Conservation (phyloP, 257 asterid species). For the Salvia splendens region DNA sequence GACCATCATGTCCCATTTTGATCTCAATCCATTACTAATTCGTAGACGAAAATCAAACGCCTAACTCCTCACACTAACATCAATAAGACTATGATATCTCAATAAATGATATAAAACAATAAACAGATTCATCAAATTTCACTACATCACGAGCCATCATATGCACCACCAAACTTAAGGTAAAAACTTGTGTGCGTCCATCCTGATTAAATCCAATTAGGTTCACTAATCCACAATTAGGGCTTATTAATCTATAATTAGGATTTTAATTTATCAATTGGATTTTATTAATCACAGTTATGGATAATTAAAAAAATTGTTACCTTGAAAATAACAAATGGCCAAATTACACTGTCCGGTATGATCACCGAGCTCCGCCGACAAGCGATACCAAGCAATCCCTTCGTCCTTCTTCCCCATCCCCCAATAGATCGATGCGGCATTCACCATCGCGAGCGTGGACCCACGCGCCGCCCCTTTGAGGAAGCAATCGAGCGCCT, state of each 20-base stretch:
- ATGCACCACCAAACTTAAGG: too few species aligned
- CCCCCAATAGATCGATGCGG: conserved; percentile 80
- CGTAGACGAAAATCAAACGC: background rate
- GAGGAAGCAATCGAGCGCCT: conserved; percentile 71
- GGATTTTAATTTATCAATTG: too few species aligned
- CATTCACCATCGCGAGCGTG: conserved; percentile 90
- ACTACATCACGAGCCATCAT: background rate
- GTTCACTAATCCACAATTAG: too few species aligned
- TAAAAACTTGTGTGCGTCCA: too few species aligned
- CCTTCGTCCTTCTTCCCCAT: conserved; percentile 71
- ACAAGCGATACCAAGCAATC: conserved; percentile 55
- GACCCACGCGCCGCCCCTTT: conserved; percentile 95
- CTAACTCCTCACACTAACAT: conserved; percentile 1
- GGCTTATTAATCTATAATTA: too few species aligned
- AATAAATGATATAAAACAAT: background rate
- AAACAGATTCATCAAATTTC: background rate
- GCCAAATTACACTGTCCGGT: conserved; percentile 92
- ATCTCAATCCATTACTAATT: background rate
- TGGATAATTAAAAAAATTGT: background rate
- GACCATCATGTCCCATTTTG: background rate
- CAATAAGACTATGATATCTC: background rate
- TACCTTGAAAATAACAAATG: conserved; percentile 74
- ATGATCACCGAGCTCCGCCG: conserved; percentile 81
- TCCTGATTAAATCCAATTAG: too few species aligned
- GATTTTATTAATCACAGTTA: too few species aligned